phyloP scores from a whole-genome alignment of 139 green algal genomes.

The Auxenochlorella pyrenoidosa region DNA sequence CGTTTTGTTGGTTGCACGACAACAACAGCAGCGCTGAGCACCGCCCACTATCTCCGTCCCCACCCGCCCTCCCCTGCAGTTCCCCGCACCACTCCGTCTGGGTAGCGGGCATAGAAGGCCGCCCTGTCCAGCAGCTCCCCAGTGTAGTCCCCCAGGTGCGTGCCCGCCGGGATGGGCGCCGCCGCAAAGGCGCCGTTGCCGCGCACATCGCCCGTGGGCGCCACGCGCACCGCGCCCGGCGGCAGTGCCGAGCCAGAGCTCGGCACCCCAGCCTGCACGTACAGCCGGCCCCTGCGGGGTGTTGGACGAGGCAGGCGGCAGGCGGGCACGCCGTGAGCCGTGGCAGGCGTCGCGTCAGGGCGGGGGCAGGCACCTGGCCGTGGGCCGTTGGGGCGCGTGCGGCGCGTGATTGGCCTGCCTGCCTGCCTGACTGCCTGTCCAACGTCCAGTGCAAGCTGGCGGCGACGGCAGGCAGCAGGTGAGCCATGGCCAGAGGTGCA shows the following conservation, averaged over 20 bases:
- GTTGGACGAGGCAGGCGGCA: background rate
- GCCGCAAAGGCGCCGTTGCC: constrained; percentile 63
- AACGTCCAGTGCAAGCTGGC: background rate
- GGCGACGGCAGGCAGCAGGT: no score
- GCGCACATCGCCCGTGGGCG: constrained; percentile 47
- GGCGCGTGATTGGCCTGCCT: no score
- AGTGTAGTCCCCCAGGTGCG: constrained; percentile 57
- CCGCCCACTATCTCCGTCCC: no score
- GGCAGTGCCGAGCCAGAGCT: constrained; percentile 36
- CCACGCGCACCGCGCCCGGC: constrained; percentile 42
- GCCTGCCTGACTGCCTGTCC: no score
- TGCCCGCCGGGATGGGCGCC: constrained; percentile 40
- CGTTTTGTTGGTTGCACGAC: no score
- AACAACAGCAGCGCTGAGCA: no score
- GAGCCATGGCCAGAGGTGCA: background rate
- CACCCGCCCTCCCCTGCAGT: background rate
- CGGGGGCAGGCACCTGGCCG: no score
- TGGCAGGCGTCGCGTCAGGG: background rate
- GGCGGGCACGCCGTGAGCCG: background rate
- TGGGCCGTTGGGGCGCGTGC: no score
- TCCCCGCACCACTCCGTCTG: constrained; percentile 52
- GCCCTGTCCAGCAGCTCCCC: constrained; percentile 59
- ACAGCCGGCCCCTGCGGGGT: constrained; percentile 48
- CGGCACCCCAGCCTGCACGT: constrained; percentile 47
- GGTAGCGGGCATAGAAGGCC: constrained; percentile 59